Base-by-base conservation (phyloP, 352 stramenopile species). In the Pythium aquatile region DNA sequence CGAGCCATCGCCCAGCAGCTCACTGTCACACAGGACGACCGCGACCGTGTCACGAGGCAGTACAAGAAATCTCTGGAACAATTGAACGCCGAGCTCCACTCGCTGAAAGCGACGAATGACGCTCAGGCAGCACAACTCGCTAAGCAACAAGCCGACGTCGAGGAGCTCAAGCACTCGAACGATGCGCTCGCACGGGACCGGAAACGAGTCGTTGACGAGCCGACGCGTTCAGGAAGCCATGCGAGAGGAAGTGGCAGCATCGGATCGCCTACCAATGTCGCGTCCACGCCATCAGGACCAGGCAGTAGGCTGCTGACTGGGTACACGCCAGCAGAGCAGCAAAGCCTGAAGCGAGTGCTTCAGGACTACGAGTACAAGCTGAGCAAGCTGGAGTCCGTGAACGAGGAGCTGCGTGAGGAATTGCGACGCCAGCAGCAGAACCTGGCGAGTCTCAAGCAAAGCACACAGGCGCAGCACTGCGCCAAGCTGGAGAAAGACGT, bases 391-490 rank as follows among this genome's bases (percentile, higher is more conserved):
- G 73, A 83, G 56, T 69, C 73, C 24, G 42, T 39, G 0, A 81
- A 77, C 29, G 76, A 83, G 28, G 76, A 89, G 17, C 68, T 70
- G 16, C 76, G 74, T 5, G 39, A 58, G 5, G 75, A 88, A 37
- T 46, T 76, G 0, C 72, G 85, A 29, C 74, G 79, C 0, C 67
- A 88, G 37, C 75, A 88, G 52, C 81, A 91, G 47, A 80, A 89
- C 11, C 48, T 88, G 11, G 71, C 63, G 47, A 75, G 74, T 3
- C 60, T 78, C 44, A 73, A 76, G 8, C 76, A 89, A 59, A 85
- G 76, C 54, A 76, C 77, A 3, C 72, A 90, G 58, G 46, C 72
- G 14, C 80, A 87, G 68, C 73, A 63, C 61, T 85, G 70, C 35
- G 68, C 57, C 5, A 72, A 74, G 13, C 73, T 93, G 11, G 76